Evolutionary conservation across 371 early-diverging fungal species (phyloP), one percentile per base, ranked within the genome.

Genomic region (Capillidium heterosporum): DNA sequence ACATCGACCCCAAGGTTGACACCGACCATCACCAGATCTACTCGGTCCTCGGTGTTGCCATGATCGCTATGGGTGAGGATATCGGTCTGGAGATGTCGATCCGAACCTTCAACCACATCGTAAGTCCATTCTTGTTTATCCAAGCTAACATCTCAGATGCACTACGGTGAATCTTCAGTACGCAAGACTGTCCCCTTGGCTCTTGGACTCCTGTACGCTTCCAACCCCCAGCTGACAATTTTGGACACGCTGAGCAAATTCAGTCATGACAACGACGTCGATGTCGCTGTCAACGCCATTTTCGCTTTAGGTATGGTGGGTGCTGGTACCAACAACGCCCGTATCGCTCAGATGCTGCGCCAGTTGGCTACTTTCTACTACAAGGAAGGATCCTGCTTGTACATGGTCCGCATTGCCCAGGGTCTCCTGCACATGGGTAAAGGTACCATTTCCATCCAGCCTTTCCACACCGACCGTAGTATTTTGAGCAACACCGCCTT

Each of bases 261-360:
- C 70, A 90, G 96, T 32, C 98, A 98, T 72, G 96, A 95, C 70
- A 87, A 87, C 59, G 98, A 97, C 66, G 67, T 74, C 29, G 87
- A 92, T 35, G 95, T 96, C 21, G 91, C 99, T 24, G 67, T 87
- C 50, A 92, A 90, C 64, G 91, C 99, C 26, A 87, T 99, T 46
- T 89, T 98, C 71, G 94, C 97, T 29, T 90, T 99, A 87, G 99
- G 99, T 50, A 67, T 98, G 51, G 89, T 99, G 19, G 98, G 98
- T 35, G 98, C 97, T 1, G 99, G 99, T 53, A 98, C 98, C n/a
- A 98, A 98, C 75, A 98, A 98, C 68, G 94, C 99, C 2, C 82
- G 97, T 40, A 75, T 99, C 40, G 93, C 92, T 31, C 93, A 96
- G 70, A 92, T 98, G 82, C 70, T 99, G 57, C 78, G 99, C 56